Percentiles rank a stretch among this genome's conserved stretches.
Evolutionary conservation across 345 rosid species (phyloP).

Genomic region (Populus simonii): DNA sequence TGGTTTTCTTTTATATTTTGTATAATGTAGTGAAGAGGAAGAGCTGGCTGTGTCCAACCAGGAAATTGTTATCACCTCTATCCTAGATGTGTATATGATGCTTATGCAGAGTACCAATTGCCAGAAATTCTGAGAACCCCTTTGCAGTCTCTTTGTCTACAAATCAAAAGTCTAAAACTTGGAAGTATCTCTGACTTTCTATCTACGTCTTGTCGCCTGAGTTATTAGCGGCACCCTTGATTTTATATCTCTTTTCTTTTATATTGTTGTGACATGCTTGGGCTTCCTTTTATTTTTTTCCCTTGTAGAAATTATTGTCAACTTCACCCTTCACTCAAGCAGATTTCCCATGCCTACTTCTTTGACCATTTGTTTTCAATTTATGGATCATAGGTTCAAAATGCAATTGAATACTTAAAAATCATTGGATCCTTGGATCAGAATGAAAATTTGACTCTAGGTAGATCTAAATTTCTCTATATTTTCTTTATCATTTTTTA

Average conservation of each 20-base stretch:
- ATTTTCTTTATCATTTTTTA: background rate
- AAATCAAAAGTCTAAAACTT: conserved; percentile 76
- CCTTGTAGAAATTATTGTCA: conserved; percentile 20
- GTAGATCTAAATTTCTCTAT: conserved; percentile 31
- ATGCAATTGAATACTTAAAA: conserved; percentile 83
- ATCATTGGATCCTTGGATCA: conserved; percentile 83
- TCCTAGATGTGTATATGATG: conserved; percentile 76
- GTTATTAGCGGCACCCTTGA: conserved; percentile 63
- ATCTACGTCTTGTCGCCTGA: conserved; percentile 85
- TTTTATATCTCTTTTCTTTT: background rate
- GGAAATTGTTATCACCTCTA: conserved; percentile 88
- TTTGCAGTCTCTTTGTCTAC: conserved; percentile 84
- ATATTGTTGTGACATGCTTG: background rate
- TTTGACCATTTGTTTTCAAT: conserved; percentile 15
- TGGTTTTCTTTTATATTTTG: conserved; percentile 3
- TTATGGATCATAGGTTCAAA: conserved; percentile 59
- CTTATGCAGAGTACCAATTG: conserved; percentile 81
- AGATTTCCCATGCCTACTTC: background rate
- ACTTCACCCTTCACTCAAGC: background rate
- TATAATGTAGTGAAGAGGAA: conserved; percentile 73
- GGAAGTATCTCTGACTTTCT: conserved; percentile 83
- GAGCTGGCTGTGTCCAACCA: conserved; percentile 92
- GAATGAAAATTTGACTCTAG: conserved; percentile 75
- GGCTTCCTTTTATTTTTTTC: conserved; percentile 16
- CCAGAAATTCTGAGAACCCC: conserved; percentile 97